Evolutionary conservation across 495 filamentous ascomycete species (phyloP), one percentile per base, ranked within the genome.

Genomic region (Oleoguttula mirabilis): DNA sequence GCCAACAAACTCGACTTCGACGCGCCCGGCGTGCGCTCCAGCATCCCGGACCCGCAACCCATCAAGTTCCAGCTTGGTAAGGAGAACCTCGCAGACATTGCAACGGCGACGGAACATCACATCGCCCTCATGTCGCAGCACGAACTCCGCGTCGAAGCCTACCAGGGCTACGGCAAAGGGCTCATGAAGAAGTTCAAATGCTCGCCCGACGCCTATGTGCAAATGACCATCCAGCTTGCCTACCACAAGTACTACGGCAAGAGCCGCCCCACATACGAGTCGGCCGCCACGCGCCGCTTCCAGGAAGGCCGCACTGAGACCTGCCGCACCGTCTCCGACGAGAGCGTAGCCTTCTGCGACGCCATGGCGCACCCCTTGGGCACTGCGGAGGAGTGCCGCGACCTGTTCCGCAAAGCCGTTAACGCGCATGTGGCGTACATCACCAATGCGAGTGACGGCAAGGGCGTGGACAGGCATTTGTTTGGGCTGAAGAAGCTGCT

Each of bases 151-250:
- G 88, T 99, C 12, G 88, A 95, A 60, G 79, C 82, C 21, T 99
- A 86, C 72, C 87, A 94, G 59, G 90, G 82, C 56, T 99, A 99
- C 63, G 92, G 92, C 60, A 99, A 96, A 70, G 86, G 85, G 32
- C 67, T 99, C 36, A 96, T 99, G 72, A 99, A 99, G 80, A 92
- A 93, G 63, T 95, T 99, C 79, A 88, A 84, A 67, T 94, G 82
- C 78, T 92, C 83, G 41, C 92, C 92, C 23, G 92, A 99, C 54
- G 92, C 90, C 16, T 99, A 90, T 64, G 83, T 94, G 39, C 92
- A 99, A 67, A 90, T 96, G 86, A 68, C 93, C 64, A 96, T 99
- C 66, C 92, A 99, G 64, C 77, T 99, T 14, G 92, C 92, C 38
- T 99, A 99, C 73, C 77, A 77, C 71, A 99, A 96, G 69, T 94